A percentile compares a stretch with the other conserved stretches of the same genome.
phyloP scores from a whole-genome alignment of 768 basidiomycete species.

The Phlebiopsis gigantea region DNA sequence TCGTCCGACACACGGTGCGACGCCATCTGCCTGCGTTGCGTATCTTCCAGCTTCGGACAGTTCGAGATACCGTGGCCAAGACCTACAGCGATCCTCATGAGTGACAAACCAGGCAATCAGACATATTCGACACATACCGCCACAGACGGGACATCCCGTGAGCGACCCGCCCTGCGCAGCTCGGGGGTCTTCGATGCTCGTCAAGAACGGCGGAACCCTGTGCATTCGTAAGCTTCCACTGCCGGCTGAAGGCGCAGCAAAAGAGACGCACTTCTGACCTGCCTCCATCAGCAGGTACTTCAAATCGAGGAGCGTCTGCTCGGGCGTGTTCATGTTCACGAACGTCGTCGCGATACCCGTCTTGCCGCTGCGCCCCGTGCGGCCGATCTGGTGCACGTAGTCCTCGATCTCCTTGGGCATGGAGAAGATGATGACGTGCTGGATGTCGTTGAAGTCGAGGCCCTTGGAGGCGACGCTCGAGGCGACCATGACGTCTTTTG shows the following conservation, averaged over 20 bases:
- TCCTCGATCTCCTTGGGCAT: constrained; percentile 99
- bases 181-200: constrained; percentile 86
- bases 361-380: constrained; percentile 95
- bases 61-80: constrained; percentile 92
- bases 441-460: constrained; percentile 97
- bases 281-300: constrained; percentile 97
- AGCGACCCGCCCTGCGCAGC: constrained; percentile 70
- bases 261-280: constrained; percentile 79
- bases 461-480: constrained; percentile 98
- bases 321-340: constrained; percentile 95
- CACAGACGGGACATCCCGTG: constrained; percentile 93
- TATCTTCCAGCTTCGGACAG: constrained; percentile 95
- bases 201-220: constrained; percentile 82
- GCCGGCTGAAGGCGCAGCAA: neutral
- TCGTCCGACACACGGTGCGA: constrained; percentile 69
- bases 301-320: constrained; percentile 93
- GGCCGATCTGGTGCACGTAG: constrained; percentile 98
- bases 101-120: constrained; percentile 15
- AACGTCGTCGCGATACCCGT: constrained; percentile 99
- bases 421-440: constrained; percentile 97
- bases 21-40: constrained; percentile 86
- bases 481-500: constrained; percentile 99
- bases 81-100: constrained; percentile 39
- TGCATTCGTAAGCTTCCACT: neutral
- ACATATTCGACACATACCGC: no score